Base-by-base conservation (phyloP, 2,329 filamentous ascomycete species). In the Alternaria brassicicola region DNA sequence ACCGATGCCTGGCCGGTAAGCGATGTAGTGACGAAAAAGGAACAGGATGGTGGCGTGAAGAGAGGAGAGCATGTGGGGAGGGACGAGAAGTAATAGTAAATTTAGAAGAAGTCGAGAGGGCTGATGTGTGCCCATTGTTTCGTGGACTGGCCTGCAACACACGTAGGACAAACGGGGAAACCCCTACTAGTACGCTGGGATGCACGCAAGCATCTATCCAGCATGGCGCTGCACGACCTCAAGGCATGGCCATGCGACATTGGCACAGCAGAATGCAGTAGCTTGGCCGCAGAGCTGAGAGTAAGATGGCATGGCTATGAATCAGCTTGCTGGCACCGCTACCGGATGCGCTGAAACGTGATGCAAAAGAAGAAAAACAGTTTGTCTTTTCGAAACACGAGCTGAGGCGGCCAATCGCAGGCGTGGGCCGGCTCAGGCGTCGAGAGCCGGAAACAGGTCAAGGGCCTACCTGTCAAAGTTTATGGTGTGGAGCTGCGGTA, bases 81-180 rank as follows among this genome's bases (percentile, higher is more conserved):
- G 55, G 65, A 67, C 59, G 62, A 72, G 61, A 62, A 58, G 57
- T 67, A 67, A 68, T 68, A 69, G 64, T 74, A 72, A 72, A 72
- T 72, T 73, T 69, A 69, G 65, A 65, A 66, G 65, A 68, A 47
- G 63, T 62, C 41, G 58, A 61, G 63, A 67, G 60, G 65, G 67
- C 70, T 71, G 71, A 67, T 56, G 45, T 68, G 66, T 64, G 64
- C 55, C 65, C 70, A 43, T 70, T 75, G 69, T 75, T 69, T 70
- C 70, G 71, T 70, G 71, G 64, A 63, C 64, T 48, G 61, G 59
- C 62, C 66, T 73, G 72, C 65, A 70, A 65, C 52, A 72, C 66
- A 69, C 73, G 70, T 72, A 68, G 64, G 61, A 71, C 69, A 59
- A 67, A 69, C 64, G 61, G 59, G 69, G 68, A 64, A 46, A 48